Conservation (phyloP, 225 moss, liverwort and hornwort species). For the Sphagnum tenellum region DNA sequence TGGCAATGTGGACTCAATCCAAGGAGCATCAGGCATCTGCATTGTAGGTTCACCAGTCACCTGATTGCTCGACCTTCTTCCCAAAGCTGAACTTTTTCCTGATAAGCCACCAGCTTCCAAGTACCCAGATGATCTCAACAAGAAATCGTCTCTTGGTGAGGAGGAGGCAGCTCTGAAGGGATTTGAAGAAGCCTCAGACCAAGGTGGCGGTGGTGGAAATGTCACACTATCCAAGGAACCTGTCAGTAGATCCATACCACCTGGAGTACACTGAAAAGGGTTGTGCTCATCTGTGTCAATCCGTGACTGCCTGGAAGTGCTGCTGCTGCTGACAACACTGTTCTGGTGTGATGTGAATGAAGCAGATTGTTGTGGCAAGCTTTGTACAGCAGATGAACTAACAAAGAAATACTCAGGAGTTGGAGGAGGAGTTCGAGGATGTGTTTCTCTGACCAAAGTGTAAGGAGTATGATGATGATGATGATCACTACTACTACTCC, state of each 20-base stretch:
- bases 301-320: background rate
- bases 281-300: too few relatives aligned
- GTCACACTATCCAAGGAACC: constrained; percentile 13
- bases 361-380: constrained; percentile 13
- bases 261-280: constrained; percentile 1
- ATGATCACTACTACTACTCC: constrained; percentile 14
- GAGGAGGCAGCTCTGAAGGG: constrained; percentile 13
- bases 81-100: constrained; percentile 2
- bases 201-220: constrained; percentile 5
- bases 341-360: constrained; percentile 3
- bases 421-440: constrained; percentile 21
- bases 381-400: constrained; percentile 8
- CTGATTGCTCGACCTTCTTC: background rate
- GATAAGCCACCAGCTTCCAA: constrained; percentile 2
- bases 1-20: constrained; percentile 8
- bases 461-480: constrained; percentile 15
- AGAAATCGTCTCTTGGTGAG: background rate
- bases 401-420: constrained; percentile 22
- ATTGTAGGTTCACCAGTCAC: constrained; percentile 1
- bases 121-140: constrained; percentile 16
- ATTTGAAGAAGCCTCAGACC: constrained; percentile 3
- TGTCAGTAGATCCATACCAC: constrained; percentile 37
- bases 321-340: constrained; percentile 13
- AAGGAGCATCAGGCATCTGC: constrained; percentile 7
- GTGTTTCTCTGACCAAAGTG: constrained; percentile 20